Evolutionary conservation across 2,329 filamentous ascomycete genomes (phyloP), one percentile per base, ranked within the genome.

Genomic region (Purpureocillium lavendulum): DNA sequence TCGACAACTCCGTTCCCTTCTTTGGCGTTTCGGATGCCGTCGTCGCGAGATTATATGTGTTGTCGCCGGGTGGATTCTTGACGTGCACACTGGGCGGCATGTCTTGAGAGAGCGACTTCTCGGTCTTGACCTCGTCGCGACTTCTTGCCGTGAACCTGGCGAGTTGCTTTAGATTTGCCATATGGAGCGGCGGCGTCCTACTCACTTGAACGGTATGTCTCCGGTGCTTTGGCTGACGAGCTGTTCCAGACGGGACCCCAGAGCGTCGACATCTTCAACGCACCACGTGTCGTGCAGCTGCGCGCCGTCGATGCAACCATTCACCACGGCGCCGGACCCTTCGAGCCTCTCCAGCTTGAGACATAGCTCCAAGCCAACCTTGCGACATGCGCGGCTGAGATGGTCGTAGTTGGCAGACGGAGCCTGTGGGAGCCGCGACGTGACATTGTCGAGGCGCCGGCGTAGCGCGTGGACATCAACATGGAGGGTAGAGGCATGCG

Each of bases 311-410:
- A 51, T 12, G 13, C 29, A 6, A 7, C 3, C 30, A 7, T 36
- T n/a, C 24, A 36, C 36, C 9, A 32, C 36, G 32, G 17, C 30
- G 7, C 36, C 18, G 1, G 30, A 35, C 10, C 31, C 28, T 4
- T 40, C 35, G 12, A 44, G 28, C 13, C 43, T 47, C 32, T 40
- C 40, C 30, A 56, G 31, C 32, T 54, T 51, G 7, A 56, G 30
- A 1, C 45, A 16, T 7, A 58, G 34, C 13, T 53, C 55, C 21
- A 45, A 40, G n/a, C 45, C 51, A 15, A 58, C 46, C 36, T 53
- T 55, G 45, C 44, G 34, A 26, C 49, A 55, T 16, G 47, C 42
- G 8, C 15, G n/a, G 9, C 39, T 15, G 4, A 49, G 29, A 30
- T n/a, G 26, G 2, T 1, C 18, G 17, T n/a, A 28, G 16, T 28